These are phyloP conservation scores for Boehmeria nivea DNA, from an alignment of 306 rosid genomes.

Conservation along the genomic window DNA sequence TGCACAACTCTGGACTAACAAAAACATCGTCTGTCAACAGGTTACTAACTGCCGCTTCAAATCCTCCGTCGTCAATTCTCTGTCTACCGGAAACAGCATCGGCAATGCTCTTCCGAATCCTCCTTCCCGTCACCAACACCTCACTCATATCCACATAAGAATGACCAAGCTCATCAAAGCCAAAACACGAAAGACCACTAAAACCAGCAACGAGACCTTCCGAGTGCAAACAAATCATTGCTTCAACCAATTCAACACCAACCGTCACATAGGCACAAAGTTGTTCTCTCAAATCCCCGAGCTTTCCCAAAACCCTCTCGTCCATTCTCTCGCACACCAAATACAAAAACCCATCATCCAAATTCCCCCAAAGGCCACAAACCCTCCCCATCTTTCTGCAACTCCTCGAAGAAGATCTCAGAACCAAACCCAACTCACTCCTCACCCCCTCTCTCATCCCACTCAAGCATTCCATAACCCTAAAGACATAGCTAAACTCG, in stretches of 20 bases:
- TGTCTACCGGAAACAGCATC: constrained; percentile 26
- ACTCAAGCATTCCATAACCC: constrained; percentile 59
- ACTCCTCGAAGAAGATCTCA: constrained; percentile 44
- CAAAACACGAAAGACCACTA: constrained; percentile 53
- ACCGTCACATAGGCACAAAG: constrained; percentile 41
- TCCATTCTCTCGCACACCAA: constrained; percentile 49
- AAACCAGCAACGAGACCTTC: constrained; percentile 57
- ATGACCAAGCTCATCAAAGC: constrained; percentile 52
- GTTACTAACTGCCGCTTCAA: constrained; percentile 27
- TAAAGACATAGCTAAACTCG: constrained; percentile 42
- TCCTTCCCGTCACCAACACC: constrained; percentile 53
- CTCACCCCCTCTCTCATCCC: constrained; percentile 54
- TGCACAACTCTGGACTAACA: constrained; percentile 59
- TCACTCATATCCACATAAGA: constrained; percentile 55
- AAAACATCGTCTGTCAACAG: constrained; percentile 32
- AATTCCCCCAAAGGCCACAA: constrained; percentile 79
- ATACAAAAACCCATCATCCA: constrained; percentile 49
- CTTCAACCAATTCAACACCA: constrained; percentile 53
- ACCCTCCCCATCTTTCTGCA: constrained; percentile 40
- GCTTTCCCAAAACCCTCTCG: constrained; percentile 26
- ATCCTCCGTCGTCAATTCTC: constrained; percentile 10
- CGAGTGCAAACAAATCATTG: constrained; percentile 51
- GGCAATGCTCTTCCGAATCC: constrained; percentile 21
- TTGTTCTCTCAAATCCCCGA: constrained; percentile 7
- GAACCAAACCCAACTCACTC: constrained; percentile 46